Evolutionary conservation across 805 yeast species (phyloP).

Genomic region (Spathaspora gorwiae): DNA sequence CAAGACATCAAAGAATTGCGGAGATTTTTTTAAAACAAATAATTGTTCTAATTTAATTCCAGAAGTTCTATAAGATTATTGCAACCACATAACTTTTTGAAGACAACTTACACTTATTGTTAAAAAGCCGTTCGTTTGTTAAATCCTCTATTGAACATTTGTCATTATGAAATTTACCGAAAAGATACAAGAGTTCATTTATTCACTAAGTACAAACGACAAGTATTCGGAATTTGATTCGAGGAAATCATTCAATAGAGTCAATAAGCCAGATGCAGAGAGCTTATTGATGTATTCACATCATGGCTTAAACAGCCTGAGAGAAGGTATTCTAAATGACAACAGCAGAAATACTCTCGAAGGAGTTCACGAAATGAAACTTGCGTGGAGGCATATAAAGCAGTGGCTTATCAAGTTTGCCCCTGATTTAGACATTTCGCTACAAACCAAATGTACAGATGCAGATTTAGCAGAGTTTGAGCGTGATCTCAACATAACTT

Average conservation of each 20-base stretch:
- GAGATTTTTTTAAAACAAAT: too few relatives aligned
- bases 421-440: constrained; percentile 75
- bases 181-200: constrained; percentile 54
- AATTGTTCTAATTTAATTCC: too few relatives aligned
- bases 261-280: constrained; percentile 39
- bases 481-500: constrained; percentile 64
- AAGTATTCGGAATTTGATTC: constrained; percentile 66
- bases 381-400: constrained; percentile 88
- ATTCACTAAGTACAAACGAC: constrained; percentile 62
- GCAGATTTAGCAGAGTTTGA: constrained; percentile 82
- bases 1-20: too few relatives aligned
- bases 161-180: constrained; percentile 18
- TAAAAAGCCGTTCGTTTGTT: too few relatives aligned
- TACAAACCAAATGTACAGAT: constrained; percentile 73
- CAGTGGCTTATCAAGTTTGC: constrained; percentile 75
- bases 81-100: too few relatives aligned
- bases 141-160: neutral
- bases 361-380: constrained; percentile 70
- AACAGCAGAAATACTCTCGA: constrained; percentile 34
- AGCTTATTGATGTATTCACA: constrained; percentile 23
- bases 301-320: constrained; percentile 12
- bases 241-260: constrained; percentile 39
- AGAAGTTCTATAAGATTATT: too few relatives aligned
- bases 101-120: too few relatives aligned
- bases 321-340: constrained; percentile 27